phyloP scores from a whole-genome alignment of 306 rosid species.

The Delonix regia region DNA sequence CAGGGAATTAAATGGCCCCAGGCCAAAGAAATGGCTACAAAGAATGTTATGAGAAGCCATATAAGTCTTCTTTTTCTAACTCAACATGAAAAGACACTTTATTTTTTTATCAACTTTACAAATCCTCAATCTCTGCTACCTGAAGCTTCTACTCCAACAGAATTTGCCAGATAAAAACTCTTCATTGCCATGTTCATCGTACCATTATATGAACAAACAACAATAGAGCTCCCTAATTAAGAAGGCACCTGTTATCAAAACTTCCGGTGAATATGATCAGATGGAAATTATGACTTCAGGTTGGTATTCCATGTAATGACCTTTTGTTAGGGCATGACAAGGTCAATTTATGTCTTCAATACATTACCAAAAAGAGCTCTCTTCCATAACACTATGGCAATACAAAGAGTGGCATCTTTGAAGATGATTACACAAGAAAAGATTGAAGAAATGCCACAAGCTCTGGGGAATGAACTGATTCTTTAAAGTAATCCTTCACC shows the following conservation, averaged over 20 bases:
- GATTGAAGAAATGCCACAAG: conserved; percentile 12
- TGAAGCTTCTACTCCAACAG: conserved; percentile 21
- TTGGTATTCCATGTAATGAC: background rate
- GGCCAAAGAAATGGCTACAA: background rate
- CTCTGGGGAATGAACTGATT: conserved; percentile 7
- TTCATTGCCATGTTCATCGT: background rate
- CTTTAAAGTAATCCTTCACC: background rate
- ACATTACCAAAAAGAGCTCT: conserved; percentile 2
- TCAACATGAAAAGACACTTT: background rate
- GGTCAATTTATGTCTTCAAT: conserved; percentile 3
- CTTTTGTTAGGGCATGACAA: background rate
- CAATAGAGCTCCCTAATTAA: conserved; percentile 5
- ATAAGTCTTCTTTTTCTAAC: background rate
- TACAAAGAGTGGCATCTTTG: conserved; percentile 1
- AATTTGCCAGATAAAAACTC: conserved; percentile 12
- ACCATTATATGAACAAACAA: conserved; percentile 2
- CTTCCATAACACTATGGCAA: conserved; percentile 4
- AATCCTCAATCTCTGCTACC: background rate
- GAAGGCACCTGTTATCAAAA: background rate
- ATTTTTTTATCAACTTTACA: background rate
- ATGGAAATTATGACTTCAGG: background rate
- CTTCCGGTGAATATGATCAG: background rate
- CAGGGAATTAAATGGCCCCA: background rate
- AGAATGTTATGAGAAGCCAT: background rate
- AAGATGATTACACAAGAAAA: conserved; percentile 2